phyloP scores from a whole-genome alignment of 768 basidiomycete species.

The Coprinopsis cinerea region DNA sequence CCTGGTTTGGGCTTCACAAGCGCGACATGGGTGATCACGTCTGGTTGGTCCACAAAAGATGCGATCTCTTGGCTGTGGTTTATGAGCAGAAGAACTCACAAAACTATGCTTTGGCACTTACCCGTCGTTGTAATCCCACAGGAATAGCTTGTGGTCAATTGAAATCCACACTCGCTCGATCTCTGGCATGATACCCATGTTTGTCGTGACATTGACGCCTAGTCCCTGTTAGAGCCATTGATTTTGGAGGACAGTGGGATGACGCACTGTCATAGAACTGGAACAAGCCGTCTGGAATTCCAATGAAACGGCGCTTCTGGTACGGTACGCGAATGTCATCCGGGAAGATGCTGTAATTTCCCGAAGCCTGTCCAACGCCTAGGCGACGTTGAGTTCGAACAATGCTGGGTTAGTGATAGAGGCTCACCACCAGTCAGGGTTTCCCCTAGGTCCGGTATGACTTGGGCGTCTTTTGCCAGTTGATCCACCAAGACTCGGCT shows the following conservation, averaged over 20 bases:
- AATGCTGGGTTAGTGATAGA: neutral
- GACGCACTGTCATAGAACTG: constrained; percentile 70
- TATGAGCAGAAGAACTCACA: neutral
- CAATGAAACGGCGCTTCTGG: constrained; percentile 68
- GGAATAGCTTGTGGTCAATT: constrained; percentile 86
- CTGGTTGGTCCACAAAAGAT: constrained; percentile 87
- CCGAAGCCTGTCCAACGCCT: constrained; percentile 67
- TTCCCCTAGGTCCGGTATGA: constrained; percentile 72
- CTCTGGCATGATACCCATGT: constrained; percentile 89
- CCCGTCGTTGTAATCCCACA: constrained; percentile 98
- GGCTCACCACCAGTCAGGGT: constrained; percentile 54
- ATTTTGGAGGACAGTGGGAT: neutral
- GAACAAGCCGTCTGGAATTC: constrained; percentile 74
- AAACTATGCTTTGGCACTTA: constrained; percentile 31
- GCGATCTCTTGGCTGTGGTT: constrained; percentile 73
- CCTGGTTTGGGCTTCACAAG: constrained; percentile 80
- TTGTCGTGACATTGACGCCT: constrained; percentile 67
- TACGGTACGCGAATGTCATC: constrained; percentile 77
- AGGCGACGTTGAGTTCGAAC: constrained; percentile 11
- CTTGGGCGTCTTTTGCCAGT: constrained; percentile 65
- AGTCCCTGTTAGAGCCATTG: constrained; percentile 14
- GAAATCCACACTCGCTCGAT: constrained; percentile 95
- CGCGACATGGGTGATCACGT: constrained; percentile 84
- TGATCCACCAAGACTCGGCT: constrained; percentile 63
- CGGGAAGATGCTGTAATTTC: constrained; percentile 71